Base-by-base conservation (phyloP, 2,329 filamentous ascomycete species). In the Penicillium sclerotiorum region DNA sequence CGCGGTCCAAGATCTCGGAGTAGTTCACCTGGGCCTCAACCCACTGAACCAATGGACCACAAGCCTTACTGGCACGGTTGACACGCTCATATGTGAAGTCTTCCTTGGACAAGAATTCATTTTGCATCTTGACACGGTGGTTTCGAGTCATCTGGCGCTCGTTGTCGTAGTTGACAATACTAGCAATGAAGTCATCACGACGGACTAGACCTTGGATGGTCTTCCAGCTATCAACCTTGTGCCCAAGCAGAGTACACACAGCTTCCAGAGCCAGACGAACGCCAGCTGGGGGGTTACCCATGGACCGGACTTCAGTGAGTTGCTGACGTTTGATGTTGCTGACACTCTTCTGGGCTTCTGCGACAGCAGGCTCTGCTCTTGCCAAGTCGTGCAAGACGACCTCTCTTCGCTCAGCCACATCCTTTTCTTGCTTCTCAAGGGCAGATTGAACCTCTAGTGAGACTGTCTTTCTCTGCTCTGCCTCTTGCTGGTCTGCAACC, bases 251-350 rank as follows among this genome's bases (percentile, higher is more conserved):
- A 0, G 92, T 94, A 76, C 94, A 97, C 5, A 99, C 95, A n/a
- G 94, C 90, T 68, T 97, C 93, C 50, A 99, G 80, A 2, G 94
- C 90, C 61, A 97, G 84, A 66, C 90, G 87, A 61, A 99, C 95
- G 78, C 91, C 90, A 60, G 85, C 80, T 8, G 94, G 94, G 6
- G 94, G 94, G 63, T 90, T 95, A 59, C 86, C 85, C 94, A 99
- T 97, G 58, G 93, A 96, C 67, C 94, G 86, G 43, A 99, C 93
- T 84, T 99, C 94, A 11, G 92, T 96, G 58, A 99, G 80, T 72
- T 99, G 94, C 69, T 96, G 91, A 67, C 89, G 86, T 79, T 97
- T 99, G 78, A 99, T 99, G 78, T 95, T 96, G 77, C 89, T 94
- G 72, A 99, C 95, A 74, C 92, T 96, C 70, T 91, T 90, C 76